These are phyloP conservation scores for Glycyrrhiza uralensis DNA, from an alignment of 306 rosid genomes.

Conservation along the genomic window DNA sequence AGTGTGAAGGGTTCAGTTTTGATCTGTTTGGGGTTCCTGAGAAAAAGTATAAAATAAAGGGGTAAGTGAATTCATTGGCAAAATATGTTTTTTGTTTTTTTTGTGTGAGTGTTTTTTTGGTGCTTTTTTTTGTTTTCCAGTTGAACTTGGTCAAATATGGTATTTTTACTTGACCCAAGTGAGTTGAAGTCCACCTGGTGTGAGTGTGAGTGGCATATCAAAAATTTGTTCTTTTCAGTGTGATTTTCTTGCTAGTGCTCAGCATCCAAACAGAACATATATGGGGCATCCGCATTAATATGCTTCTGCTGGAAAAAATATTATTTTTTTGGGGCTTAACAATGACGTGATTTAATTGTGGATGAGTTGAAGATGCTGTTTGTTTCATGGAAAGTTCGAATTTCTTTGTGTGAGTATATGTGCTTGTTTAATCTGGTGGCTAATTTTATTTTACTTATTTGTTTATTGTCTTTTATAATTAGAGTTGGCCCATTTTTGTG, in stretches of 20 bases:
- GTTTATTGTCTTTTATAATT: background rate
- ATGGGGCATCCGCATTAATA: conserved; percentile 8
- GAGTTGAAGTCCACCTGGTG: background rate
- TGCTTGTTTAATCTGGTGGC: conserved; percentile 35
- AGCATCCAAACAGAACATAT: conserved; percentile 33
- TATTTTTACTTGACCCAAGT: conserved; percentile 25
- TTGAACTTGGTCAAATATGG: conserved; percentile 23
- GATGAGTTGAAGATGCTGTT: conserved; percentile 62
- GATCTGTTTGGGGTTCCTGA: conserved; percentile 34
- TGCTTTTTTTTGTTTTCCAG: background rate
- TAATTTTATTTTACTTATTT: conserved; percentile 18
- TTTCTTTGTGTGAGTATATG: conserved; percentile 34
- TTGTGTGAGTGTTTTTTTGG: too few relatives aligned
- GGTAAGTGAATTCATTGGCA: background rate
- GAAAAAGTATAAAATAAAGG: background rate
- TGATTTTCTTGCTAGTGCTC: conserved; percentile 25
- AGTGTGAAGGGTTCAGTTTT: background rate
- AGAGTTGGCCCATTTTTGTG: conserved; percentile 21
- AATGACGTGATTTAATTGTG: conserved; percentile 51
- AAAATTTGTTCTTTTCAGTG: conserved; percentile 23
- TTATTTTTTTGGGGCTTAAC: background rate
- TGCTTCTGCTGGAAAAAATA: conserved; percentile 31
- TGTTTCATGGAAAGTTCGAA: conserved; percentile 40
- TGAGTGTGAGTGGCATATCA: conserved; percentile 18
- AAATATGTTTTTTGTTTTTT: background rate